Conservation (phyloP, 2,329 filamentous ascomycete genomes). For the Sordariomycetes sp. region DNA sequence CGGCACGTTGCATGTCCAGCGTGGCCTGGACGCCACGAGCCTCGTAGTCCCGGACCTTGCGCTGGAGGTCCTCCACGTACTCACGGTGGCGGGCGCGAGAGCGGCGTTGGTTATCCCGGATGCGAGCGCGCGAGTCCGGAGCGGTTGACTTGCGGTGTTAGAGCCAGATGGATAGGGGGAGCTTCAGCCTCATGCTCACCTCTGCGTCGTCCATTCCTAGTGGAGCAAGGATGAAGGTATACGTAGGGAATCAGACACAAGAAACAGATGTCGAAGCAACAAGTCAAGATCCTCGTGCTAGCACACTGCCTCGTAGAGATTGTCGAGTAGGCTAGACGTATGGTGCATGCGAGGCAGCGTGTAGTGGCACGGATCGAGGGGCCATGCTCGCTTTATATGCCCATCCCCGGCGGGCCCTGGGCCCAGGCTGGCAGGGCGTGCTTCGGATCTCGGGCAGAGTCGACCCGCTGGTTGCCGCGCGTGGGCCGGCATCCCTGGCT, state of each 20-base stretch:
- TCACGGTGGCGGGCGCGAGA: conserved; percentile 40
- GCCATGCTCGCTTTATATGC: background rate
- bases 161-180: background rate
- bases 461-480: no score
- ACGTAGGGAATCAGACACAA: background rate
- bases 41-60: conserved; percentile 34
- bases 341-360: background rate
- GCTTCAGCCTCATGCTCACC: background rate
- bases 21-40: conserved; percentile 35
- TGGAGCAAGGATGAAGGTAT: background rate
- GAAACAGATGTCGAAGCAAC: background rate
- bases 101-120: conserved; percentile 42
- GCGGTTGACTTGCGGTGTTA: background rate
- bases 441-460: no score
- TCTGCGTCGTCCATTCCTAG: background rate
- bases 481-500: no score
- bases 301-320: no score
- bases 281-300: background rate
- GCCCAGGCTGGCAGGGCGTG: no score
- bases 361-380: background rate
- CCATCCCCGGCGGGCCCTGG: background rate
- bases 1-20: conserved; percentile 41
- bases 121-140: conserved; percentile 14
- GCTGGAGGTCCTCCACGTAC: conserved; percentile 35
- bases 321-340: no score